Evolutionary conservation across 257 asterid genomes (phyloP).

Genomic region (Mentha longifolia): DNA sequence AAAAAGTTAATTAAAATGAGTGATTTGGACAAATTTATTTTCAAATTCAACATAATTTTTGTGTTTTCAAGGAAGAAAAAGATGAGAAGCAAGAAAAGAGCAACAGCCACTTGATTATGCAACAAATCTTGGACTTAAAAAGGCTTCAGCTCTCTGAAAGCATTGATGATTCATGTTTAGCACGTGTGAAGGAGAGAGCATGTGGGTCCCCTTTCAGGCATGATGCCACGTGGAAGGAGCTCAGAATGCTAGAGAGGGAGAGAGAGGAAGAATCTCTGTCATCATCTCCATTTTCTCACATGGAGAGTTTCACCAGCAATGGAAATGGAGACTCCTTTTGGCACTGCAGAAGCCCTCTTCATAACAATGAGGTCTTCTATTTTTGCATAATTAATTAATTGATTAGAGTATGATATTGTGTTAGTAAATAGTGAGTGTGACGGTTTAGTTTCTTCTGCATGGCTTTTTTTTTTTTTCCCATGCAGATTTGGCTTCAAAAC

Average conservation of each 20-base stretch:
- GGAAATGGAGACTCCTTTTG: conserved; percentile 57
- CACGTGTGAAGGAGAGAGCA: conserved; percentile 38
- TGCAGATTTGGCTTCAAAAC: conserved; percentile 86
- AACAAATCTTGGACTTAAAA: conserved; percentile 69
- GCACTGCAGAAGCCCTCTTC: conserved; percentile 64
- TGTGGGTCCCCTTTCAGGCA: conserved; percentile 34
- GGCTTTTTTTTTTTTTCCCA: neutral
- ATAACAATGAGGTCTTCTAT: conserved; percentile 59
- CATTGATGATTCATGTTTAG: conserved; percentile 32
- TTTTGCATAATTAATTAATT: neutral
- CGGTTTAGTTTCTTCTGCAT: too few relatives aligned
- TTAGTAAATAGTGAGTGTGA: too few relatives aligned
- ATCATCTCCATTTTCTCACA: conserved; percentile 44
- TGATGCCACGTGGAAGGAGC: conserved; percentile 37
- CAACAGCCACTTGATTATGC: conserved; percentile 46
- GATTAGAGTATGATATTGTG: neutral
- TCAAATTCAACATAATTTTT: too few relatives aligned
- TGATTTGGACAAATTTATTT: too few relatives aligned
- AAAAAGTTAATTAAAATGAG: too few relatives aligned
- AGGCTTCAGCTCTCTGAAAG: conserved; percentile 58
- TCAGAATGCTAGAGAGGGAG: conserved; percentile 35
- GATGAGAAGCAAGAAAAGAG: conserved; percentile 31
- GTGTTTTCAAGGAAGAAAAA: conserved; percentile 29
- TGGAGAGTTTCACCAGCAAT: conserved; percentile 43
- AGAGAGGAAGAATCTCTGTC: conserved; percentile 45